These are phyloP conservation scores for Fonsecaea erecta DNA, from an alignment of 2,329 filamentous ascomycete genomes.

Conservation along the genomic window DNA sequence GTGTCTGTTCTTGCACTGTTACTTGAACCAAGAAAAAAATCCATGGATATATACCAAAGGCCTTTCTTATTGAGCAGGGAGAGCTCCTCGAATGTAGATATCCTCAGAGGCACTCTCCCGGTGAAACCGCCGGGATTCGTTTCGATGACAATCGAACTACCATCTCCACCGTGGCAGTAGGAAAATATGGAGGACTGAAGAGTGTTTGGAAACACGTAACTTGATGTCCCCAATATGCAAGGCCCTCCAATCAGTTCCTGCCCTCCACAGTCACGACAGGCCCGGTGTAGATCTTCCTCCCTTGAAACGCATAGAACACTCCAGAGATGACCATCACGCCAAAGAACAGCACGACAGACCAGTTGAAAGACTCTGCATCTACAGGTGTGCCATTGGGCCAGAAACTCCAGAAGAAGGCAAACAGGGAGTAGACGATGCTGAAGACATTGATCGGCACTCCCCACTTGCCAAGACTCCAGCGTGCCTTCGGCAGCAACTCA, in stretches of 20 bases:
- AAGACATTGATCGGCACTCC: slow-evolving; percentile 43
- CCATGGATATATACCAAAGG: neutral
- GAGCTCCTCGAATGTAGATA: neutral
- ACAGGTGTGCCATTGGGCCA: slow-evolving; percentile 49
- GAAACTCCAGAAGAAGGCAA: slow-evolving; percentile 55
- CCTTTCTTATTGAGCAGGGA: neutral
- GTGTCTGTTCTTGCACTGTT: neutral
- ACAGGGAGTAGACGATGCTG: slow-evolving; percentile 40
- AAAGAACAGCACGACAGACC: slow-evolving; percentile 53
- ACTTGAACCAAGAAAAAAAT: too few relatives aligned
- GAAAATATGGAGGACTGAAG: neutral
- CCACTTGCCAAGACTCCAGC: slow-evolving; percentile 51
- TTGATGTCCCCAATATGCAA: neutral
- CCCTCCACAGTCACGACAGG: slow-evolving; percentile 39
- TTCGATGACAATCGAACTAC: neutral
- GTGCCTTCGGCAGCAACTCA: slow-evolving; percentile 46
- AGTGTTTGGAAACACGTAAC: neutral
- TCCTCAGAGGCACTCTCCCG: neutral
- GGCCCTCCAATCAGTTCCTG: neutral
- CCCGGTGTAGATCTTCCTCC: slow-evolving; percentile 42
- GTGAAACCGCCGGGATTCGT: neutral
- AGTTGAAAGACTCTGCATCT: slow-evolving; percentile 53
- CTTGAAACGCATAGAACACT: slow-evolving; percentile 45
- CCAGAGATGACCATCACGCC: slow-evolving; percentile 48
- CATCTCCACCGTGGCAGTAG: too few relatives aligned